These are phyloP conservation scores for Triticum monococcum DNA, from an alignment of 176 grass and related monocot species.

Conservation along the genomic window DNA sequence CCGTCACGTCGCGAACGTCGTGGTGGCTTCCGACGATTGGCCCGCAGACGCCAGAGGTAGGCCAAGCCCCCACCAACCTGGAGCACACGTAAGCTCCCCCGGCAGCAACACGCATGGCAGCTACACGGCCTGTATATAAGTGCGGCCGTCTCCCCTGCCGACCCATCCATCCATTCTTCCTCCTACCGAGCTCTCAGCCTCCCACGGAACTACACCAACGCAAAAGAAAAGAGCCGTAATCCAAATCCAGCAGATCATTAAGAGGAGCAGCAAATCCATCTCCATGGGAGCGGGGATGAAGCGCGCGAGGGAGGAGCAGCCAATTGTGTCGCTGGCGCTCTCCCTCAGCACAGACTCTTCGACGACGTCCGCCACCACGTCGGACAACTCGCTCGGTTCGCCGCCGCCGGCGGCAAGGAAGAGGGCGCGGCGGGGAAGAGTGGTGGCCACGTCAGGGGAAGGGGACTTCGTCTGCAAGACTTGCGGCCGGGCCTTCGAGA, in stretches of 20 bases:
- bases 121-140: neutral
- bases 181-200: neutral
- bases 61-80: neutral
- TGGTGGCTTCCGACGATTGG: neutral
- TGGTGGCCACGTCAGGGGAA: conserved; percentile 20
- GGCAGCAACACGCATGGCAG: neutral
- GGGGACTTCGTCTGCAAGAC: conserved; percentile 61
- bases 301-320: neutral
- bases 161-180: neutral
- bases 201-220: neutral
- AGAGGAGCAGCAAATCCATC: neutral
- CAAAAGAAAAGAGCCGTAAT: neutral
- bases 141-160: neutral
- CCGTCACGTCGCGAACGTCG: neutral
- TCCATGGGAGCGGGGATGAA: neutral
- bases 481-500: conserved; percentile 40
- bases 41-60: neutral
- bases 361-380: neutral
- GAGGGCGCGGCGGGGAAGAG: neutral
- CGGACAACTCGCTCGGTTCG: neutral
- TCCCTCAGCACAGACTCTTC: neutral
- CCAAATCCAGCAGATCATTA: neutral
- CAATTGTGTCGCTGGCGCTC: neutral
- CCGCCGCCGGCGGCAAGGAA: neutral
- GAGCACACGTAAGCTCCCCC: neutral